Evolutionary conservation across 176 grass and related monocot species (phyloP).

Genomic region (Melocanna baccifera): DNA sequence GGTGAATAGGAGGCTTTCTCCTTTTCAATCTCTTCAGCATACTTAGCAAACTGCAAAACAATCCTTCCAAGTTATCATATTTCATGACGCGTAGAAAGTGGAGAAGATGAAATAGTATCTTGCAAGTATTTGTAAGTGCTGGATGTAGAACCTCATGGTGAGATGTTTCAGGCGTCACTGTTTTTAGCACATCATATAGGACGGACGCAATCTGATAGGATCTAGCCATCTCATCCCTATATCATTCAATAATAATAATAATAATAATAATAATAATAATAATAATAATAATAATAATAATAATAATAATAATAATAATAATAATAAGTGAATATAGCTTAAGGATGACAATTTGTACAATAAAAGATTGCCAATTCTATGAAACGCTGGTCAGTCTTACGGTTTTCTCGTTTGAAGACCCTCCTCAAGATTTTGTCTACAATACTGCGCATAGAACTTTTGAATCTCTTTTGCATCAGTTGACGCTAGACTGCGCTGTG

Average conservation of each 20-base stretch:
- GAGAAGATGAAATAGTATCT: not conserved
- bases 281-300: not conserved
- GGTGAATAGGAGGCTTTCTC: slow-evolving; percentile 62
- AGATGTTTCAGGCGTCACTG: slow-evolving; percentile 40
- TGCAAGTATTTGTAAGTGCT: not conserved
- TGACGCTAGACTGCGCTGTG: slow-evolving; percentile 18
- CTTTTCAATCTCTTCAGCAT: slow-evolving; percentile 60
- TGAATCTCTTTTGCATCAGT: slow-evolving; percentile 77
- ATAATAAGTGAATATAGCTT: slow-evolving; percentile 26
- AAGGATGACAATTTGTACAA: slow-evolving; percentile 19
- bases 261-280: not conserved
- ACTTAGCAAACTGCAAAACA: slow-evolving; percentile 46
- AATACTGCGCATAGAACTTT: slow-evolving; percentile 60
- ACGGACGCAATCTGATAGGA: slow-evolving; percentile 72
- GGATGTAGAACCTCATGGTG: slow-evolving; percentile 42
- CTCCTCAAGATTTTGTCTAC: slow-evolving; percentile 41
- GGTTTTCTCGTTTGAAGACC: slow-evolving; percentile 32
- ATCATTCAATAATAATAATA: not conserved
- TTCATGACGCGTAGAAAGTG: not conserved
- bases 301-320: not conserved
- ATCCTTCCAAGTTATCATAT: slow-evolving; percentile 2
- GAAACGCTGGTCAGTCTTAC: slow-evolving; percentile 48
- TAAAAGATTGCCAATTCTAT: not conserved
- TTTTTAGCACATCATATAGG: slow-evolving; percentile 80
- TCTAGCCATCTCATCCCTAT: slow-evolving; percentile 76